Evolutionary conservation across 148 eudicot genomes (phyloP).

Genomic region (Camellia granthamiana): DNA sequence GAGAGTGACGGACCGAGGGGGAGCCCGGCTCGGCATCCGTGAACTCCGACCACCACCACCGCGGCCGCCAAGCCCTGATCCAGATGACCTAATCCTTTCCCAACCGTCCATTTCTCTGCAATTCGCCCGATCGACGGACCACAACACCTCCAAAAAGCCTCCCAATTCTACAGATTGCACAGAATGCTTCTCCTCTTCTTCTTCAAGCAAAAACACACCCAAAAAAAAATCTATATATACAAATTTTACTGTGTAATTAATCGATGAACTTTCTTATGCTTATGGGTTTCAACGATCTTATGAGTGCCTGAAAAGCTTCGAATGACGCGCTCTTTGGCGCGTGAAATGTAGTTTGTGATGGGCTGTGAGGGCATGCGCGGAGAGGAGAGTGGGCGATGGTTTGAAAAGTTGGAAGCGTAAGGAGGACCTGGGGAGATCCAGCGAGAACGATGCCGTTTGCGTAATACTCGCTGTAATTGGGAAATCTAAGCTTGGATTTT

Average conservation of each 20-base stretch:
- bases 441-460: background rate
- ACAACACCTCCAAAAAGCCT: background rate
- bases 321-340: background rate
- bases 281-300: slow-evolving; percentile 1
- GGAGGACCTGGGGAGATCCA: background rate
- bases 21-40: slow-evolving; percentile 14
- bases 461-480: background rate
- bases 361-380: background rate
- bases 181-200: background rate
- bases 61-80: slow-evolving; percentile 19
- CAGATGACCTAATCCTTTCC: slow-evolving; percentile 30
- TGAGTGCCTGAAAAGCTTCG: background rate
- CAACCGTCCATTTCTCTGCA: slow-evolving; percentile 27
- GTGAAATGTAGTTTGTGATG: background rate
- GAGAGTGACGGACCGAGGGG: slow-evolving; percentile 3
- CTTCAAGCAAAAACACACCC: background rate
- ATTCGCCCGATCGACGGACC: background rate
- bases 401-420: background rate
- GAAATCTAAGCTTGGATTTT: background rate
- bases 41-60: slow-evolving; percentile 9
- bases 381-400: background rate
- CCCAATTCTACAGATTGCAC: background rate
- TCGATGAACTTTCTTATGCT: background rate
- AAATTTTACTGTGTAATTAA: background rate
- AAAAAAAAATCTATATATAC: background rate